Conservation (phyloP, 164 flowering plant species). For the Magnolia kwangsiensis region DNA sequence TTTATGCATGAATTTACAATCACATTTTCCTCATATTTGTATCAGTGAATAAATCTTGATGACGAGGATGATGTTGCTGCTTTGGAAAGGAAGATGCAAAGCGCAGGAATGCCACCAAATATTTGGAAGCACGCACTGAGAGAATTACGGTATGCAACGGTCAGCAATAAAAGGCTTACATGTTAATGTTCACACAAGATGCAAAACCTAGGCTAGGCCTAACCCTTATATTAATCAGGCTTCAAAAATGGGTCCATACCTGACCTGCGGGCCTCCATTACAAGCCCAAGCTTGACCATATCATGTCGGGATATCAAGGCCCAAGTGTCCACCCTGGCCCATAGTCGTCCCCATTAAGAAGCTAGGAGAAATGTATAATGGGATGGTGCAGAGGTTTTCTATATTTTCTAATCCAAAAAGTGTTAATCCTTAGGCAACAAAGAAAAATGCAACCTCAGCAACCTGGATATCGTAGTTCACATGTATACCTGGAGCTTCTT, state of each 20-base stretch:
- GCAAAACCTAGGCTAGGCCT: not conserved
- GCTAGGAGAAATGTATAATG: not conserved
- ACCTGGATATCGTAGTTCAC: constrained; percentile 96
- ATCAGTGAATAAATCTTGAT: constrained; percentile 55
- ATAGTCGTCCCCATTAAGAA: not conserved
- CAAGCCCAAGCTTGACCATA: not conserved
- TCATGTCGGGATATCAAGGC: no score
- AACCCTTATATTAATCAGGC: not conserved
- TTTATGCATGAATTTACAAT: not conserved
- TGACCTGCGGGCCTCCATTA: not conserved
- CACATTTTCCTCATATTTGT: not conserved
- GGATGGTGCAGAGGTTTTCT: not conserved
- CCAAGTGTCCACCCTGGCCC: no score
- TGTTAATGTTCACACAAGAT: not conserved
- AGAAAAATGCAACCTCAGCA: constrained; percentile 99
- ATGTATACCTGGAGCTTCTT: constrained; percentile 94
- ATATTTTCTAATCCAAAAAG: constrained; percentile 2
- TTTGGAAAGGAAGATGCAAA: constrained; percentile 90
- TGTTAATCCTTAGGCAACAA: constrained; percentile 57
- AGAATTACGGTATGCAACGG: constrained; percentile 64
- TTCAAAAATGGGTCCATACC: not conserved
- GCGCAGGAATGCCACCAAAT: constrained; percentile 91
- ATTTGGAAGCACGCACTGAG: constrained; percentile 98
- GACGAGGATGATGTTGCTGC: constrained; percentile 94
- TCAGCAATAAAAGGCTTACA: not conserved